These are phyloP conservation scores for Rhizopogon vinicolor DNA, from an alignment of 768 basidiomycete species.

Conservation along the genomic window DNA sequence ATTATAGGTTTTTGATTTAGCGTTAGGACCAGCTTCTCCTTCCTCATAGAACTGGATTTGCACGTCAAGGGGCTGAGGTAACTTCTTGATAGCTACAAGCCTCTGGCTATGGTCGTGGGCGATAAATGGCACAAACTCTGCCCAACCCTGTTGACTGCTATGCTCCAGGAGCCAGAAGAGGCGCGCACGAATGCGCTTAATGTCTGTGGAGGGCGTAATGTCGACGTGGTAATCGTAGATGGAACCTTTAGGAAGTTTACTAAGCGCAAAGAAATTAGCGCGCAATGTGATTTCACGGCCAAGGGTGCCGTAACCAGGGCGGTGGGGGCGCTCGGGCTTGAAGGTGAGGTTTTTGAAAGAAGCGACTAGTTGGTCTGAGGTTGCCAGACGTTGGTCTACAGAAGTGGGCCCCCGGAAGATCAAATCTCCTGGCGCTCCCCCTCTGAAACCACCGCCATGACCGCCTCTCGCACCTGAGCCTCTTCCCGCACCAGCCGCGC, in stretches of 20 bases:
- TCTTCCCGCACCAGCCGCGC: constrained; percentile 11
- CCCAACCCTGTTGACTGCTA: constrained; percentile 32
- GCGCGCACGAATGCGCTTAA: constrained; percentile 34
- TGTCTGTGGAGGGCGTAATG: constrained; percentile 28
- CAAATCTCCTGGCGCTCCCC: constrained; percentile 19
- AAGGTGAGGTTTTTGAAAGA: constrained; percentile 25
- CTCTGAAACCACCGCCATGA: constrained; percentile 22
- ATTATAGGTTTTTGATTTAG: constrained; percentile 30
- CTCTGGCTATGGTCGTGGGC: constrained; percentile 40
- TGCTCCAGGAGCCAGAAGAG: constrained; percentile 41
- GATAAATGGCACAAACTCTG: constrained; percentile 23
- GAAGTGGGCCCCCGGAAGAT: constrained; percentile 26
- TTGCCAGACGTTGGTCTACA: constrained; percentile 30
- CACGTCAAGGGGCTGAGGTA: constrained; percentile 33
- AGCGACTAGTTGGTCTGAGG: constrained; percentile 21
- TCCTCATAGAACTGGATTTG: constrained; percentile 35
- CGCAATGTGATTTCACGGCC: constrained; percentile 39
- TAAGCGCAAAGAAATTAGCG: constrained; percentile 46
- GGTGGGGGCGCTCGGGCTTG: constrained; percentile 34
- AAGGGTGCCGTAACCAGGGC: constrained; percentile 41
- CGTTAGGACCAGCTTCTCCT: constrained; percentile 28
- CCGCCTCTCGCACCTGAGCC: constrained; percentile 15
- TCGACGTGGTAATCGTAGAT: constrained; percentile 44
- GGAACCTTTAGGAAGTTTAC: constrained; percentile 31
- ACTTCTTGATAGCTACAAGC: constrained; percentile 33